These are phyloP conservation scores for Mortierella sp. DNA, from an alignment of 371 early-diverging fungal species.

Conservation along the genomic window DNA sequence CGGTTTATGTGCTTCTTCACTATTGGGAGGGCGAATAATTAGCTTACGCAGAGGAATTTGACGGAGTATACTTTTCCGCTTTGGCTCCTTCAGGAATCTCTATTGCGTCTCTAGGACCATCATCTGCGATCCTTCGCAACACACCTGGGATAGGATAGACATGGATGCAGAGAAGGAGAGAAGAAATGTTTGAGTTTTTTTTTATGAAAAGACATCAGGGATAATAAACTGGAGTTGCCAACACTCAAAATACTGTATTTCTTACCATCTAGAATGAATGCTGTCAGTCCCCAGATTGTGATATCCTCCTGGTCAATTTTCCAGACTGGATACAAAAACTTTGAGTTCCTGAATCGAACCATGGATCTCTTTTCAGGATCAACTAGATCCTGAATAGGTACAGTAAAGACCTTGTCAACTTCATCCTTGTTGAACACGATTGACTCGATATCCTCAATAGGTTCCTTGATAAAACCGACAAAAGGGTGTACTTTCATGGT, in stretches of 20 bases:
- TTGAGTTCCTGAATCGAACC: slow-evolving; percentile 69
- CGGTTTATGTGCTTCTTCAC: not conserved
- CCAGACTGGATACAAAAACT: slow-evolving; percentile 71
- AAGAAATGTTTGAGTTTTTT: no score
- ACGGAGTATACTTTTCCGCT: slow-evolving; percentile 19
- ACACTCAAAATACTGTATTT: no score
- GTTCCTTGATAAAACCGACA: slow-evolving; percentile 71
- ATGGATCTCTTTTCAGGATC: slow-evolving; percentile 59
- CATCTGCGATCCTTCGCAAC: slow-evolving; percentile 24
- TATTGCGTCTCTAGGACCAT: slow-evolving; percentile 26
- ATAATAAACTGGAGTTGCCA: no score
- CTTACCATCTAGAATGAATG: slow-evolving; percentile 79
- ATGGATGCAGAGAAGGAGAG: no score
- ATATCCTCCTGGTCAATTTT: slow-evolving; percentile 62
- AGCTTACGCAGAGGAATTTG: slow-evolving; percentile 41
- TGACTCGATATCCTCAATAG: slow-evolving; percentile 50
- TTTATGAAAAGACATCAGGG: no score
- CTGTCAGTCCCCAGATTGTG: slow-evolving; percentile 89
- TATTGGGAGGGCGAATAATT: not conserved
- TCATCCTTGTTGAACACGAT: slow-evolving; percentile 74
- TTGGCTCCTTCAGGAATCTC: slow-evolving; percentile 31
- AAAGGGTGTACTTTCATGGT: slow-evolving; percentile 81
- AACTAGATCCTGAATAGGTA: slow-evolving; percentile 78
- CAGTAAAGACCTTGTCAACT: slow-evolving; percentile 77
- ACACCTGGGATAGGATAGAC: slow-evolving; percentile 22